Base-by-base conservation (phyloP, 1,139 yeast species). In the Yueomyces sp. region DNA sequence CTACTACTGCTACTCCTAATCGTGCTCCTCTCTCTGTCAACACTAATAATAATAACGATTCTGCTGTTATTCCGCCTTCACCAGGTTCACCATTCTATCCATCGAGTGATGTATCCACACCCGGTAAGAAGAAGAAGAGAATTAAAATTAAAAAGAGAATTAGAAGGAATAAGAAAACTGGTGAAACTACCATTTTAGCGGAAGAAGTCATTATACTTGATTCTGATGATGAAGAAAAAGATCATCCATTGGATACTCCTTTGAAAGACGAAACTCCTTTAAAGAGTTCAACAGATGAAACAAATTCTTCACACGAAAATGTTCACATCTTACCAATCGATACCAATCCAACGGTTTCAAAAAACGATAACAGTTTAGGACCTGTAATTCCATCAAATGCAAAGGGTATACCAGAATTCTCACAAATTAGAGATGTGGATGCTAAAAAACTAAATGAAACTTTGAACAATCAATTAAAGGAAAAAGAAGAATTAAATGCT, bases 371-470 rank as follows among this genome's bases (percentile, higher is more conserved):
- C 8, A 50, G 47, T 7, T 47, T 48, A 26, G 54, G 53, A 6
- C 53, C 53, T 59, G 75, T 59, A 47, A 67, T 66, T 60, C 78
- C 66, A 57, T 63, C 56, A 49, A 70, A 66, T 64, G 62, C 68
- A 52, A 68, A 56, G 66, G 75, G 51, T 36, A 76, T 81, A 36
- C 73, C 72, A 41, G 73, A 72, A 37, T 59, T 67, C 40, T 52
- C 59, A 32, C 72, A 76, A 50, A 70, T 78, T 38, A 50, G 55
- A 39, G 50, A 55, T 36, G 56, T 52, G 3, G 50, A 52, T 40
- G 54, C 52, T 3, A 43, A 50, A 7, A 53, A 50, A 36, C 47
- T 55, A 36, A 54, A 53, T 37, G 50, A 46, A 39, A 48, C 45
- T 31, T 42, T 53, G 33, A 53, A 51, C 41, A 45, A 46, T 4